Evolutionary conservation across 1,139 yeast species (phyloP), one percentile per base, ranked within the genome.

Genomic region (Suhomyces taliae): DNA sequence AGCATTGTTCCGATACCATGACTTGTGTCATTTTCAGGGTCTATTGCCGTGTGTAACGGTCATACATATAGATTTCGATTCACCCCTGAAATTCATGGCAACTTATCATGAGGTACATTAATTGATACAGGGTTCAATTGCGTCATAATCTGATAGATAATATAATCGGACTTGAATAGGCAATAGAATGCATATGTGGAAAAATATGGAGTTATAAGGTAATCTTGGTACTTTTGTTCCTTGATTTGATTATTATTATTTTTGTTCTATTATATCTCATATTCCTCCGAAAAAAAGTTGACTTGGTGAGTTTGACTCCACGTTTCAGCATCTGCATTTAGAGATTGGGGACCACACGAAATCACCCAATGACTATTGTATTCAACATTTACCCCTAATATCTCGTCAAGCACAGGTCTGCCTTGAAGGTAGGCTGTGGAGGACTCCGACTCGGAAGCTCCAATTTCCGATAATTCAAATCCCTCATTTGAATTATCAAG

Each of bases 311-410:
- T 48, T 2, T 53, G 55, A 0, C 87, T 78, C 74, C 82, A 74
- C 1, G 38, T 45, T 40, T 64, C 55, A n/a, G 78, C 79, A 24
- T 80, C 83, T 2, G 53, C 37, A 15, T 83, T 79, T 49, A 88
- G 65, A 0, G 72, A 55, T 2, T 64, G 65, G 0, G 91, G 90
- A 0, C 96, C 95, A 66, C 95, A 87, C 0, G 88, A 80, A n/a
- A 87, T 65, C 0, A 85, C 69, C 84, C 87, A 83, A 43, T 67
- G 66, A 39, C 65, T 72, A 2, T 57, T 60, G 3, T 67, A 62
- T 7, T 54, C 53, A 24, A 59, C 54, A 1, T 72, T 55, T 5
- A 62, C 54, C 3, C 57, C 59, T 27, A 76, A 56, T 7, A 72
- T 59, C 1, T 50, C 48, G 6, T 59, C 60, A 10, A 80, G 58